phyloP scores from a whole-genome alignment of 495 filamentous ascomycete genomes.

The Tuber aestivum region DNA sequence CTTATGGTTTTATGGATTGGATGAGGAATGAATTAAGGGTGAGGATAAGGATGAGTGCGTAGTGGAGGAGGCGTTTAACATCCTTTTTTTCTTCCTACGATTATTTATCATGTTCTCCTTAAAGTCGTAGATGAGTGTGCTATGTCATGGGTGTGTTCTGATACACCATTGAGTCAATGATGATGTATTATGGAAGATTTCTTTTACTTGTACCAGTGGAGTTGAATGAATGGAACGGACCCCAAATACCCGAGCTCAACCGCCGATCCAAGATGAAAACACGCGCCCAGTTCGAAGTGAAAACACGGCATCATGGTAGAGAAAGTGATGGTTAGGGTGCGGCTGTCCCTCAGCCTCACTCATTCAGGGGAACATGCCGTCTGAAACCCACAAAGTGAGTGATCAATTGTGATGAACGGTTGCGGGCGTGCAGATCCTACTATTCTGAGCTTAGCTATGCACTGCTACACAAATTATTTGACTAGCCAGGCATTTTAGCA shows the following conservation, averaged over 20 bases:
- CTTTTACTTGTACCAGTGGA: neutral
- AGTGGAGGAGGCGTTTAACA: neutral
- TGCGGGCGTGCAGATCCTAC: neutral
- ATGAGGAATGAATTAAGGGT: neutral
- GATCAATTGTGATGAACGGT: neutral
- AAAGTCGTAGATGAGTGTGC: neutral
- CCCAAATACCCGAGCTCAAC: neutral
- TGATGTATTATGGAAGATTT: neutral
- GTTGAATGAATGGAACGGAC: neutral
- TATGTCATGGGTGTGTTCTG: neutral
- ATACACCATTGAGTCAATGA: neutral
- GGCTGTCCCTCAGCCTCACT: neutral
- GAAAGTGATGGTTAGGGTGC: neutral
- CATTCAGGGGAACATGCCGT: neutral
- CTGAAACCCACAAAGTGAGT: neutral
- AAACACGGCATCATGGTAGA: neutral
- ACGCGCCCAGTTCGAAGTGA: neutral
- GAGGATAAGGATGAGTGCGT: neutral
- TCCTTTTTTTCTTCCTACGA: neutral
- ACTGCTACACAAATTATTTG: neutral
- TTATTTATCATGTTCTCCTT: neutral
- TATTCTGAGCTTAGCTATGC: neutral
- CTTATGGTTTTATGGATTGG: neutral
- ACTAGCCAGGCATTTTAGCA: neutral
- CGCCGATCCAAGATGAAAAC: neutral